Conservation (phyloP, 257 asterid species). For the Plantago elongata region DNA sequence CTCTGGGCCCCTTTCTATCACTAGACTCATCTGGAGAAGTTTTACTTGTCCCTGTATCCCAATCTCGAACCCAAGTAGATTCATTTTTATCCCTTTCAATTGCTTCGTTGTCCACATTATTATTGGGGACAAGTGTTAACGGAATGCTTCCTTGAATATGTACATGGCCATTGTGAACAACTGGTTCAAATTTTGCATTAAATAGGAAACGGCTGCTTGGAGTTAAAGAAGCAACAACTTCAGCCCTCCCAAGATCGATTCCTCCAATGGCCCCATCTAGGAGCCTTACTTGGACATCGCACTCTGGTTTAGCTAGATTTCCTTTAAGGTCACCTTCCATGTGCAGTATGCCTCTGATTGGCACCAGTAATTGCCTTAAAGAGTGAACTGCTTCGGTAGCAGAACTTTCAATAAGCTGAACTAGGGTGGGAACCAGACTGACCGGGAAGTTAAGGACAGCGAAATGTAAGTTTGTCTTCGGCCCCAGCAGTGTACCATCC, state of each 20-base stretch:
- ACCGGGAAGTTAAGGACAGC: slow-evolving; percentile 94
- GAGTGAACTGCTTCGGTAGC: slow-evolving; percentile 93
- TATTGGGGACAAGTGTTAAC: slow-evolving; percentile 61
- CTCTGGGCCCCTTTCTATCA: slow-evolving; percentile 71
- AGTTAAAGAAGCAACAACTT: slow-evolving; percentile 93
- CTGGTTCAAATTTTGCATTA: slow-evolving; percentile 92
- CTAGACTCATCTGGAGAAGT: slow-evolving; percentile 52
- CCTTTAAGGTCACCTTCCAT: slow-evolving; percentile 99
- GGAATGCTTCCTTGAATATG: slow-evolving; percentile 97
- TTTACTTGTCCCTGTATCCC: slow-evolving; percentile 68
- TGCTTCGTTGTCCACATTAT: slow-evolving; percentile 58
- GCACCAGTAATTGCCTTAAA: slow-evolving; percentile 78
- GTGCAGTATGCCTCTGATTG: slow-evolving; percentile 89
- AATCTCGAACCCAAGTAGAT: slow-evolving; percentile 60
- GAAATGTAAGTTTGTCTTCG: slow-evolving; percentile 89
- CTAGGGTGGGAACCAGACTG: slow-evolving; percentile 87
- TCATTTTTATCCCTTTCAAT: slow-evolving; percentile 63
- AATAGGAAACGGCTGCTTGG: slow-evolving; percentile 83
- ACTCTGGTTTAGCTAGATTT: slow-evolving; percentile 89
- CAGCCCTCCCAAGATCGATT: slow-evolving; percentile 94
- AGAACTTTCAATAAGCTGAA: slow-evolving; percentile 87
- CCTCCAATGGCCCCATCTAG: slow-evolving; percentile 96
- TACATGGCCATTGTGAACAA: slow-evolving; percentile 83
- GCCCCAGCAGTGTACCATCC: slow-evolving; percentile 94
- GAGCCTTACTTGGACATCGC: slow-evolving; percentile 97